Base-by-base conservation (phyloP, 139 green algal genomes). In the Chlorella sp. region DNA sequence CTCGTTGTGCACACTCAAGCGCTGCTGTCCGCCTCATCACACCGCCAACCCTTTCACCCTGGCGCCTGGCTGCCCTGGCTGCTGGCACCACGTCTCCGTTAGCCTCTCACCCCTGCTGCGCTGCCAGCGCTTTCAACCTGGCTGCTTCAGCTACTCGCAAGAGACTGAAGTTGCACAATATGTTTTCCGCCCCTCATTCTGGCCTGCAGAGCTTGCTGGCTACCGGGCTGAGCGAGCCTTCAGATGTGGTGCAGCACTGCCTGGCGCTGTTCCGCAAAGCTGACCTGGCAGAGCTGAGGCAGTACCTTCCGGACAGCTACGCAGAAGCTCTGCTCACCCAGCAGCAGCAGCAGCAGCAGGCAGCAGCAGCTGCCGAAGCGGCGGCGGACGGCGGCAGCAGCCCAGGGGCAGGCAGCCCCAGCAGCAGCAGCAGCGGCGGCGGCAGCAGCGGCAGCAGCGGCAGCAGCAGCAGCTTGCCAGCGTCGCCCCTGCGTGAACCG, bases 231-330 rank as follows among this genome's bases (percentile, higher is more conserved):
- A 85, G 22, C 2, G 77, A 91, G 37, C 89, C 89, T 30, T 34
- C 79, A 32, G 68, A 91, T 48, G 82, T 91, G 30, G 57, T 91
- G 57, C 89, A 91, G 77, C 89, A 86, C 68, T 85, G 66, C 82
- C 68, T 91, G 40, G 78, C 85, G 7, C 82, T 89, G 0, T 91
- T 85, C 81, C 78, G 89, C 21, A 88, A 89, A 11, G 83, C 78
- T 14, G 83, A 87, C n/a, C 66, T 90, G 24, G 26, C 37, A 24
- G 86, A n/a, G 15, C 48, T 89, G 37, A 42, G 24, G 68, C 89
- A 89, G 22, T 86, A 90, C 89, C n/a, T 89, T 9, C 68, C 89
- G 15, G 78, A 64, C 39, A 66, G 84, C 40, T 64, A 80, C 11
- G 84, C 53, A 21, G 42, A 32, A 5, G 48, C 80, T 37, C 42